Evolutionary conservation across 257 asterid species (phyloP), one percentile per base, ranked within the genome.

Genomic region (Fraxinus pennsylvanica): DNA sequence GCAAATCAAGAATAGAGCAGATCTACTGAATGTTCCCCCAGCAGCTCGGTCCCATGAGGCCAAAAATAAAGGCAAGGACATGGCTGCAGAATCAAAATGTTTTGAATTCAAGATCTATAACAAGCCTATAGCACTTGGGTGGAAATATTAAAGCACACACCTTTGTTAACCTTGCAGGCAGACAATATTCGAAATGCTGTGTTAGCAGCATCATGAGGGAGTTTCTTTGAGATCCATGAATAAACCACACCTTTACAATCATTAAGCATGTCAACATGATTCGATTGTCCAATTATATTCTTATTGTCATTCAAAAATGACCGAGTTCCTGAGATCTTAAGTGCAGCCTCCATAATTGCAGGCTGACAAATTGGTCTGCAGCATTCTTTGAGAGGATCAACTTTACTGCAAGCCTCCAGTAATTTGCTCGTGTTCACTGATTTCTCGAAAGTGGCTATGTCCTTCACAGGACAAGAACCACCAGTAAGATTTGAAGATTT

Each of bases 111-210:
- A 43, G 17, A 13, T 43, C 52, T 12, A 43, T 2, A 43, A 3
- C 15, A 43, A 43, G 21, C 59, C 59, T 59, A 21, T 59, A 59
- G 29, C 67, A 59, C 1, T 6, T n/a, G 67, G 32, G 14, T 21
- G 15, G 29, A 59, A 59, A 59, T n/a, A 59, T 59, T 7, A 59
- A 21, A 9, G 47, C 54, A 67, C 86, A 39, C 72, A 93, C 99
- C 99, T 87, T 87, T 96, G 86, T 96, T 96, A 80, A 92, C 97
- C 85, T 93, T 96, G 95, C 99, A 96, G 45, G 98, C 90, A 81
- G 97, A 93, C 85, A 96, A 81, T 82, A 86, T 84, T 79, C 98
- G 96, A 83, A 92, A 92, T 35, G 92, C 97, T 77, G 81, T 83
- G 89, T 93, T 87, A 17, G 97, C 96, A 78, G 86, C 82, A 73